These are phyloP conservation scores for Serendipita sp. DNA, from an alignment of 768 basidiomycete genomes.

Conservation along the genomic window DNA sequence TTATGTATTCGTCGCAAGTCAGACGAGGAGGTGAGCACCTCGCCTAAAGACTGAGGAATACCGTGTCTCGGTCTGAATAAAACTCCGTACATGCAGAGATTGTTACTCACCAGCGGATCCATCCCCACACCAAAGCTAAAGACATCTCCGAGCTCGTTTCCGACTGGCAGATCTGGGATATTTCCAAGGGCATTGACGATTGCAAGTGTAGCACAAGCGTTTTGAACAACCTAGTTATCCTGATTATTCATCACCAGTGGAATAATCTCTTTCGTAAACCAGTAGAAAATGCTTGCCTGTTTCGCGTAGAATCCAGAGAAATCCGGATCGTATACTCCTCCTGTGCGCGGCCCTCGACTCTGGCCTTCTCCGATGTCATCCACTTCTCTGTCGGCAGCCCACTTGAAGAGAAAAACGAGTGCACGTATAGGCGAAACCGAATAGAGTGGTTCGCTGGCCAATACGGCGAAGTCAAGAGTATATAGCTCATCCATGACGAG, in stretches of 20 bases:
- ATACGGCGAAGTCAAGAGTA: conserved; percentile 59
- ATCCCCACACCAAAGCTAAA: conserved; percentile 67
- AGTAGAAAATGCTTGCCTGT: conserved; percentile 28
- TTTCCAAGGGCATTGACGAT: conserved; percentile 84
- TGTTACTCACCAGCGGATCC: conserved; percentile 46
- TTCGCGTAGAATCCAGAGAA: conserved; percentile 82
- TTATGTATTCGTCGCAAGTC: conserved; percentile 82
- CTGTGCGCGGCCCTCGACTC: conserved; percentile 20
- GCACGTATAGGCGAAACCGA: conserved; percentile 68
- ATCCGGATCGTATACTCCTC: conserved; percentile 53
- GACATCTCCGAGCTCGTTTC: conserved; percentile 56
- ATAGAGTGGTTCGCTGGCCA: conserved; percentile 29
- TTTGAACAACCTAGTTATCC: conserved; percentile 59
- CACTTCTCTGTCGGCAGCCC: conserved; percentile 41
- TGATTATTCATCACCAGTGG: background rate
- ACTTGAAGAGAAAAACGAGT: conserved; percentile 93
- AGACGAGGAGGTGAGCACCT: conserved; percentile 65
- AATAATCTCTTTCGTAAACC: background rate
- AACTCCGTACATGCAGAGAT: background rate
- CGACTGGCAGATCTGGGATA: conserved; percentile 46
- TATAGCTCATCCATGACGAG: conserved; percentile 81
- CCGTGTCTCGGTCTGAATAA: too few species aligned
- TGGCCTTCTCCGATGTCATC: conserved; percentile 16
- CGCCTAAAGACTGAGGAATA: conserved; percentile 45
- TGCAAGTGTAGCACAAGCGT: conserved; percentile 92